phyloP scores from a whole-genome alignment of 2,329 filamentous ascomycete genomes.

The Cadophora sp. region DNA sequence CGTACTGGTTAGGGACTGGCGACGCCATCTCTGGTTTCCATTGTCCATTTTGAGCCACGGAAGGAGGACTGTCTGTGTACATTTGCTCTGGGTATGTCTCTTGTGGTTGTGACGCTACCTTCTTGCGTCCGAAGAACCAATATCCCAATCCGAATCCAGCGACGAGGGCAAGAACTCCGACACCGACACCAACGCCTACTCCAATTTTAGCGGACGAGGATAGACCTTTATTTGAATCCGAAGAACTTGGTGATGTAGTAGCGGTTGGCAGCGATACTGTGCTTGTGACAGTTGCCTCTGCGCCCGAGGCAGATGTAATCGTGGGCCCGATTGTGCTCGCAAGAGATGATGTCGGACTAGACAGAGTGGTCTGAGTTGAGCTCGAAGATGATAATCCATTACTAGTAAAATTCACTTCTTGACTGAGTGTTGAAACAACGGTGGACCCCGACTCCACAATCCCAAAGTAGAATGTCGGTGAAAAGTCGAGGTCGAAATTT shows the following conservation, averaged over 20 bases:
- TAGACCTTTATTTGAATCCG: neutral
- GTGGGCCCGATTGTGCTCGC: neutral
- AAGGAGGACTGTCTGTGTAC: neutral
- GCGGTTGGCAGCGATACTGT: neutral
- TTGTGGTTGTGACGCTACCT: neutral
- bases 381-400: neutral
- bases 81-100: neutral
- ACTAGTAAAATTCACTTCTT: neutral
- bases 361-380: neutral
- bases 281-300: neutral
- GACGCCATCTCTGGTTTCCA: neutral
- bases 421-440: neutral
- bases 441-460: neutral
- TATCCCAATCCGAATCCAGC: slow-evolving; percentile 2
- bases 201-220: neutral
- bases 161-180: neutral
- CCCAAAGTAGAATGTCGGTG: neutral
- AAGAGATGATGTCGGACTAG: neutral
- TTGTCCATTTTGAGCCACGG: neutral
- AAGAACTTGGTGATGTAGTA: neutral
- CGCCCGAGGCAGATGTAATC: neutral
- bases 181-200: neutral
- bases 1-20: neutral
- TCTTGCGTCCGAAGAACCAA: slow-evolving; percentile 7
- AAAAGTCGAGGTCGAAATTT: neutral